A percentile compares a stretch with the other conserved stretches of the same genome.
Evolutionary conservation across 306 rosid species (phyloP).

Genomic region (Sophora flavescens): DNA sequence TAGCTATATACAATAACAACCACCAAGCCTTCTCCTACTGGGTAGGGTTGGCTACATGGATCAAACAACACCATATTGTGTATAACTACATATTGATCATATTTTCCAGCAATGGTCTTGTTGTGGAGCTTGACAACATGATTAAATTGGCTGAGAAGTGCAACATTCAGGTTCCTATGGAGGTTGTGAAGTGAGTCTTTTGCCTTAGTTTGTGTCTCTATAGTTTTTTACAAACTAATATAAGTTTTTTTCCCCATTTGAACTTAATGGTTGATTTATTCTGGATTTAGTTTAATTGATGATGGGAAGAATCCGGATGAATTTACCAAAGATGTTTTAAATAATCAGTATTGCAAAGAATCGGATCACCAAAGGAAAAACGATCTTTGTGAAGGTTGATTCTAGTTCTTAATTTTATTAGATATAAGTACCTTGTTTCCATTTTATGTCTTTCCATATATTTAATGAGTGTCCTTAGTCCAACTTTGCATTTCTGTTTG

Average conservation of each 20-base stretch:
- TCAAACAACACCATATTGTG: too few species aligned
- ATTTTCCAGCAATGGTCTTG: conserved; percentile 77
- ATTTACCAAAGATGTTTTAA: conserved; percentile 87
- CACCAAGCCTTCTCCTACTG: too few species aligned
- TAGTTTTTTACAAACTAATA: conserved; percentile 24
- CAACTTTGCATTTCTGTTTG: conserved; percentile 44
- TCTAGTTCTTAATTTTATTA: conserved; percentile 28
- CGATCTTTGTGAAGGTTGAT: conserved; percentile 90
- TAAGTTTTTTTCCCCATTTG: not conserved
- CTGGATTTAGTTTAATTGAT: conserved; percentile 77
- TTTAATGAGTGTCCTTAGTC: conserved; percentile 29
- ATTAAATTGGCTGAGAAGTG: conserved; percentile 87
- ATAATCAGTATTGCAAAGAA: conserved; percentile 92
- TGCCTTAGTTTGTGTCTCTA: conserved; percentile 33
- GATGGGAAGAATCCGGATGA: conserved; percentile 99
- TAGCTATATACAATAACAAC: not conserved
- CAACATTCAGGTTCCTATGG: conserved; percentile 95
- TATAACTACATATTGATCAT: not conserved
- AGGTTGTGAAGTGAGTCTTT: conserved; percentile 84
- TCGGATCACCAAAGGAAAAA: conserved; percentile 91
- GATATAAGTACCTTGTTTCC: conserved; percentile 9
- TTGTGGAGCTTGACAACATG: conserved; percentile 87
- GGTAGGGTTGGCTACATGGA: too few species aligned
- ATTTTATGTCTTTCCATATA: not conserved
- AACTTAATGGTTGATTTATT: conserved; percentile 35